Evolutionary conservation across 2,329 filamentous ascomycete genomes (phyloP).

Genomic region (Cladosporium colombiae): DNA sequence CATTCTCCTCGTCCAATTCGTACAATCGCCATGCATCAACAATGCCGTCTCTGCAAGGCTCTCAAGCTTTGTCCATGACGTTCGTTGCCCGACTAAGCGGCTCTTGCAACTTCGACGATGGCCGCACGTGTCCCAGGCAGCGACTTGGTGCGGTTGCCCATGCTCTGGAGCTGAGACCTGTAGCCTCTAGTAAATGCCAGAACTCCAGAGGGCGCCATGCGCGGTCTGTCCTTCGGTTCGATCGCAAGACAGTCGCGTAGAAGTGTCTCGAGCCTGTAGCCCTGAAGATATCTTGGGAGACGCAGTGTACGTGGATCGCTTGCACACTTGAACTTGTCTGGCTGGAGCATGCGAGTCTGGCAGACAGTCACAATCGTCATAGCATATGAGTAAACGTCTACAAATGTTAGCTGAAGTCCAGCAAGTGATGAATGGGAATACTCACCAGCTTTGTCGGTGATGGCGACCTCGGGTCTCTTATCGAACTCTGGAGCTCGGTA

Average conservation of each 20-base stretch:
- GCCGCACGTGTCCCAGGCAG: background rate
- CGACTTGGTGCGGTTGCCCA: background rate
- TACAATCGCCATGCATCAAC: background rate
- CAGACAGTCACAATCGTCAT: conserved; percentile 22
- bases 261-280: background rate
- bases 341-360: background rate
- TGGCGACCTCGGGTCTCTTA: conserved; percentile 7
- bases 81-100: background rate
- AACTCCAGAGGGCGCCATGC: background rate
- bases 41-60: background rate
- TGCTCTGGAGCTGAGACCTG: background rate
- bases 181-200: background rate
- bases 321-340: background rate
- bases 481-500: conserved; percentile 8
- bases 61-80: background rate
- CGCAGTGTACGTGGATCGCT: background rate
- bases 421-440: background rate
- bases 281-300: background rate
- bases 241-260: background rate
- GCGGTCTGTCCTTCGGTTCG: background rate
- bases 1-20: background rate
- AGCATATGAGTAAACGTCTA: conserved; percentile 31
- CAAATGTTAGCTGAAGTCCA: background rate
- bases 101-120: background rate
- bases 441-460: background rate